Evolutionary conservation across 208 protist species (phyloP).

Genomic region (Phytomonas serpens): DNA sequence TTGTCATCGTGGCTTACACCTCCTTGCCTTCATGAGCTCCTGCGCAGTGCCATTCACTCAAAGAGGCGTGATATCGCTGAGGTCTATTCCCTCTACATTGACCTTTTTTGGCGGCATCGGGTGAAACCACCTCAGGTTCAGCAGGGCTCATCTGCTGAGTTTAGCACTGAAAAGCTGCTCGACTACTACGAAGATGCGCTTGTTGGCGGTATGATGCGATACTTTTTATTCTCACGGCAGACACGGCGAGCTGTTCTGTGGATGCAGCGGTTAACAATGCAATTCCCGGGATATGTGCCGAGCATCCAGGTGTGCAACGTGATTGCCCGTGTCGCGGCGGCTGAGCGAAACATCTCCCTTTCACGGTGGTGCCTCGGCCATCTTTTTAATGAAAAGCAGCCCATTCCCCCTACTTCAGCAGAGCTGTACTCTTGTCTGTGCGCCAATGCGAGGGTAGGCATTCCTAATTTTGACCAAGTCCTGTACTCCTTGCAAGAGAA

Average conservation of each 20-base stretch:
- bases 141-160: background rate
- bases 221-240: background rate
- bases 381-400: constrained; percentile 21
- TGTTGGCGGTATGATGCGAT: background rate
- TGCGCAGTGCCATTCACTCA: constrained; percentile 18
- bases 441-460: constrained; percentile 43
- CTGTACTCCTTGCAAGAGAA: constrained; percentile 45
- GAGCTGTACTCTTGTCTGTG: constrained; percentile 56
- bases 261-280: constrained; percentile 16
- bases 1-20: background rate
- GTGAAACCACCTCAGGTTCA: background rate
- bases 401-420: constrained; percentile 23
- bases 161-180: constrained; percentile 5
- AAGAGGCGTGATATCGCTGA: constrained; percentile 24
- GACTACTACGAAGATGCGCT: constrained; percentile 1
- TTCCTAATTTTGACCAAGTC: constrained; percentile 52
- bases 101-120: constrained; percentile 2
- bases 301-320: constrained; percentile 14
- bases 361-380: constrained; percentile 35
- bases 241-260: constrained; percentile 7
- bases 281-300: constrained; percentile 16
- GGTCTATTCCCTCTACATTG: constrained; percentile 21
- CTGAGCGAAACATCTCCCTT: constrained; percentile 15
- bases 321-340: constrained; percentile 24
- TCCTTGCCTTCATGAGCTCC: constrained; percentile 9